A percentile compares a stretch with the other conserved stretches of the same genome.
Evolutionary conservation across 1,139 yeast genomes (phyloP).

Genomic region (Suhomyces taliae): DNA sequence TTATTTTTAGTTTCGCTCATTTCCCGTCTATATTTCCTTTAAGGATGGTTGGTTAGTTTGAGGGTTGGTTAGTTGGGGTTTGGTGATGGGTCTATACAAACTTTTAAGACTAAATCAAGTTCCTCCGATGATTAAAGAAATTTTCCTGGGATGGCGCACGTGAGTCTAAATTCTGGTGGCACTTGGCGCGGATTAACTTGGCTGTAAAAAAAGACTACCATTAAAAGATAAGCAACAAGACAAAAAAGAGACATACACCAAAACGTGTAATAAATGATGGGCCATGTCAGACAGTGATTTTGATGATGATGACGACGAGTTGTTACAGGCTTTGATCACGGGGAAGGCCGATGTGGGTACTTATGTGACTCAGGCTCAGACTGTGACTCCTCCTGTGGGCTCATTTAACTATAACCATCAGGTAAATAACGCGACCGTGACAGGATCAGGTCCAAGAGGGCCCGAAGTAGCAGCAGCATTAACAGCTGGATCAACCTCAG

Average conservation of each 20-base stretch:
- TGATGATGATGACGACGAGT: constrained; percentile 44
- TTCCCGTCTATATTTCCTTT: not conserved
- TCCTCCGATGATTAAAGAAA: constrained; percentile 2
- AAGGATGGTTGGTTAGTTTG: not conserved
- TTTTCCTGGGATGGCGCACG: constrained; percentile 9
- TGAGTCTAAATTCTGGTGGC: not conserved
- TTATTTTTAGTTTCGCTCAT: constrained; percentile 3
- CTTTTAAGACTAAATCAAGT: too few species aligned
- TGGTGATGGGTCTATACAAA: not conserved
- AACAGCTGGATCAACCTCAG: not conserved
- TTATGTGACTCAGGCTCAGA: not conserved
- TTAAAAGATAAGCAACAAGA: too few species aligned
- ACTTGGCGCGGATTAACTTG: too few species aligned
- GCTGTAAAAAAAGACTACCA: too few species aligned
- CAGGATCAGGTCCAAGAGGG: too few species aligned
- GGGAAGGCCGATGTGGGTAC: constrained; percentile 13
- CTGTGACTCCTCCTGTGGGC: too few species aligned
- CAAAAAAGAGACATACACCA: too few species aligned
- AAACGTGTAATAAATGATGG: not conserved
- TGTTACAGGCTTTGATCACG: constrained; percentile 21
- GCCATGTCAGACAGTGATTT: constrained; percentile 28
- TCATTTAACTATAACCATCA: too few species aligned
- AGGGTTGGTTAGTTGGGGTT: not conserved
- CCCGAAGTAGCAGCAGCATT: not conserved
- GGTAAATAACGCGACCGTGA: too few species aligned